Percentiles rank a stretch among this genome's conserved stretches.
Conservation (phyloP, 345 rosid species). For the Schrenkiella parvula region DNA sequence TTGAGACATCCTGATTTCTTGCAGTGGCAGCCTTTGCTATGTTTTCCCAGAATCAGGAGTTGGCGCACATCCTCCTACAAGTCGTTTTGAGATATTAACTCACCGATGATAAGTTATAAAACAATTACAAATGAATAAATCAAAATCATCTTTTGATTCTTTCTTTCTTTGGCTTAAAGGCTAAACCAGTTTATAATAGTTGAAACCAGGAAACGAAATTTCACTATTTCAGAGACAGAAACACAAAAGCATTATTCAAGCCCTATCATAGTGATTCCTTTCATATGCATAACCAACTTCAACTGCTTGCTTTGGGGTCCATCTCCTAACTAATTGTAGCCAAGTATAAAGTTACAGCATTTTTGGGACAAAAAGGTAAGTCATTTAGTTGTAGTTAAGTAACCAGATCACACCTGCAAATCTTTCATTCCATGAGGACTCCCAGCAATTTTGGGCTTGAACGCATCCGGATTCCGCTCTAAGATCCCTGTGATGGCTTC, state of each 20-base stretch:
- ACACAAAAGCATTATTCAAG: background rate
- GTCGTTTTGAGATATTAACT: constrained; percentile 13
- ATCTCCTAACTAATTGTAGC: background rate
- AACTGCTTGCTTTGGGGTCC: background rate
- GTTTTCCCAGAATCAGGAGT: constrained; percentile 54
- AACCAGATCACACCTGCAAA: constrained; percentile 41
- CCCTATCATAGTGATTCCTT: background rate
- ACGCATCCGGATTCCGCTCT: constrained; percentile 78
- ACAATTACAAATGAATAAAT: background rate
- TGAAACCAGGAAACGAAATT: background rate
- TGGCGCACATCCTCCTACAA: constrained; percentile 51
- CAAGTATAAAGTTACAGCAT: background rate
- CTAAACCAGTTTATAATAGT: background rate
- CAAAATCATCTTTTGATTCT: background rate
- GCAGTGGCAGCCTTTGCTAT: constrained; percentile 87
- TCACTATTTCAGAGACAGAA: background rate
- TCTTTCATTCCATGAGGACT: constrained; percentile 50
- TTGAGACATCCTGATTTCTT: constrained; percentile 89
- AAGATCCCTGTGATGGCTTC: constrained; percentile 53
- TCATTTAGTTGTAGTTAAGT: background rate
- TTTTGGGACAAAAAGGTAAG: background rate
- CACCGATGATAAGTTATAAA: background rate
- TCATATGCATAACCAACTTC: background rate
- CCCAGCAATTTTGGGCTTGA: constrained; percentile 65
- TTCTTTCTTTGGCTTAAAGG: background rate